phyloP scores from a whole-genome alignment of 176 grass and related monocot genomes.

The Bolboschoenus planiculmis region DNA sequence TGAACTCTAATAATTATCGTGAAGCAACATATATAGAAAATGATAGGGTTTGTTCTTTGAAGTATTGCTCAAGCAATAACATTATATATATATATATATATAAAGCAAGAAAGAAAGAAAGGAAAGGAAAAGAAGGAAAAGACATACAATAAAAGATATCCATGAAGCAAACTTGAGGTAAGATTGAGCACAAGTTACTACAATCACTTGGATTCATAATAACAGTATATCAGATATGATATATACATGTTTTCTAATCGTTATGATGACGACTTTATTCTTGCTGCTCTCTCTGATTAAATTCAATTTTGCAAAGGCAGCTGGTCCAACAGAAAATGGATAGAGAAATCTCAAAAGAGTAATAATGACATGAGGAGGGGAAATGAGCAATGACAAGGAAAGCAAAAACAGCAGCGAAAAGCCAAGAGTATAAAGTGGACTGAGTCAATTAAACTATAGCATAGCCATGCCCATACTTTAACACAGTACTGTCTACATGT shows the following conservation, averaged over 20 bases:
- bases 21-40: no score
- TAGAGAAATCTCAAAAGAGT: neutral
- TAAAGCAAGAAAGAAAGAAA: neutral
- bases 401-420: constrained; percentile 33
- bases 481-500: no score
- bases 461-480: neutral
- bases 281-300: neutral
- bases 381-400: constrained; percentile 32
- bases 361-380: neutral
- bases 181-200: neutral
- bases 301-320: neutral
- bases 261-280: neutral
- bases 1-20: no score
- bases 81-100: no score
- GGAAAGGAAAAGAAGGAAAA: neutral
- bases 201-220: constrained; percentile 18
- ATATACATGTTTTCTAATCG: constrained; percentile 21
- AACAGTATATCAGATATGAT: constrained; percentile 32
- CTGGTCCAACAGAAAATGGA: neutral
- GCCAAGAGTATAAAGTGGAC: neutral
- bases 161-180: neutral
- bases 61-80: neutral
- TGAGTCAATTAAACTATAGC: no score
- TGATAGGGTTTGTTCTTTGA: no score
- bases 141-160: neutral